Base-by-base conservation (phyloP, 768 basidiomycete species). In the Chalciporus chontae region DNA sequence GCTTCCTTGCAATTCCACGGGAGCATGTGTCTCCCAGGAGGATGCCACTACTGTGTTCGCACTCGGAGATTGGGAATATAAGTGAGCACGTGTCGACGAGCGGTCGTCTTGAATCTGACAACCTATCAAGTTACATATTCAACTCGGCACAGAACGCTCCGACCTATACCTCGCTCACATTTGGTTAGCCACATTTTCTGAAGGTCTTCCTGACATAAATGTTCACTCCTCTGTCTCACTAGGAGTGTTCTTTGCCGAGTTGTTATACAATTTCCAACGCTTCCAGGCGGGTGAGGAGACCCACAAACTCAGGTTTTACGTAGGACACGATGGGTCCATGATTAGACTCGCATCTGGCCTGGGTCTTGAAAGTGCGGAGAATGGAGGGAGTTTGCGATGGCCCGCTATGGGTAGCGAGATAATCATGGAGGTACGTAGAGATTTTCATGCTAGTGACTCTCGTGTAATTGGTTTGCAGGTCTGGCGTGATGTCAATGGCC, bases 21-120 rank as follows among this genome's bases (percentile, higher is more conserved):
- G 73, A 4, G 59, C 58, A 0, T 78, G 77, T 50, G 69, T 79
- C 21, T 66, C 71, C 2, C 64, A 68, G 19, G 67, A 64, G 23
- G 76, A 78, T 42, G 79, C 80, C 10, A 57, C 77, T 48, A 73
- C 71, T 0, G 79, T 81, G 3, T 83, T 75, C 55, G 71, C 75
- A 15, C 68, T 78, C 7, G 79, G 78, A 1, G 77, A 77, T 54
- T 81, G 77, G 76, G 79, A 81, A 60, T 79, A 81, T 45, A 76
- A 66, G 38, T 83, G 73, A 63, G 52, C 50, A 4, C 17, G 26
- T 5, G 13, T 31, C 13, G 24, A 23, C 29, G 29, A 36, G 43
- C 47, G 23, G 14, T 43, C 32, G 8, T 21, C 5, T n/a, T 3
- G 5, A 0, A 4, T 40, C 40, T 36, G 34, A 36, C 32, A 32